phyloP scores from a whole-genome alignment of 495 filamentous ascomycete genomes.

The Tetracladium marchalianum region DNA sequence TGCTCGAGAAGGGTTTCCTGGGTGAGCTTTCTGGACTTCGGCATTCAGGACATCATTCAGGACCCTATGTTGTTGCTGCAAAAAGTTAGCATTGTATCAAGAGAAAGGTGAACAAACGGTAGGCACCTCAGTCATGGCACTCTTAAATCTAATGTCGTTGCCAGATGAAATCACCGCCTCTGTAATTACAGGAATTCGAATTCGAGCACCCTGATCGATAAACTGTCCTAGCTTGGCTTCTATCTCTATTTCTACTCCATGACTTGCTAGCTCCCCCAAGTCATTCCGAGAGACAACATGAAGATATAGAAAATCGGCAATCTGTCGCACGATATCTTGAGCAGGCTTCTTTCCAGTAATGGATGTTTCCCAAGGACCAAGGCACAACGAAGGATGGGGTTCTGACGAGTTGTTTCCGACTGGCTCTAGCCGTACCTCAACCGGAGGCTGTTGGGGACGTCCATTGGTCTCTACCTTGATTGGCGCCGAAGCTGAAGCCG shows the following conservation, averaged over 20 bases:
- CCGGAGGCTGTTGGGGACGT: constrained; percentile 11
- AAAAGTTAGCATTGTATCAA: constrained; percentile 1
- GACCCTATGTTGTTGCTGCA: constrained; percentile 60
- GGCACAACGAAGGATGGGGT: constrained; percentile 20
- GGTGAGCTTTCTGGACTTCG: constrained; percentile 43
- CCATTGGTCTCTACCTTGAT: constrained; percentile 18
- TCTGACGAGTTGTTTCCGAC: not conserved
- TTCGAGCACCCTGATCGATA: constrained; percentile 57
- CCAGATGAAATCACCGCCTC: constrained; percentile 54
- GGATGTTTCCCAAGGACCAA: constrained; percentile 65
- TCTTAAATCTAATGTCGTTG: constrained; percentile 52
- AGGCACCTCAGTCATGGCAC: constrained; percentile 75
- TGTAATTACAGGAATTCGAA: constrained; percentile 51
- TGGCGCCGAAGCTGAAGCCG: constrained; percentile 14
- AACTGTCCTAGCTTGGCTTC: constrained; percentile 84
- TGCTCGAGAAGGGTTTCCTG: constrained; percentile 28
- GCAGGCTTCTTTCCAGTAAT: constrained; percentile 55
- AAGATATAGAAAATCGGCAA: constrained; percentile 67
- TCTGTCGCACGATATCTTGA: constrained; percentile 53
- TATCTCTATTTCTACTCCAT: constrained; percentile 73
- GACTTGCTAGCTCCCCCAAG: constrained; percentile 39
- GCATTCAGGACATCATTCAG: constrained; percentile 77
- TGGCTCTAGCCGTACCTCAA: constrained; percentile 5
- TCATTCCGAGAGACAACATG: constrained; percentile 52
- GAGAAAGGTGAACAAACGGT: constrained; percentile 9